phyloP scores from a whole-genome alignment of 2,329 filamentous ascomycete genomes.

The Davidsoniella eucalypti region DNA sequence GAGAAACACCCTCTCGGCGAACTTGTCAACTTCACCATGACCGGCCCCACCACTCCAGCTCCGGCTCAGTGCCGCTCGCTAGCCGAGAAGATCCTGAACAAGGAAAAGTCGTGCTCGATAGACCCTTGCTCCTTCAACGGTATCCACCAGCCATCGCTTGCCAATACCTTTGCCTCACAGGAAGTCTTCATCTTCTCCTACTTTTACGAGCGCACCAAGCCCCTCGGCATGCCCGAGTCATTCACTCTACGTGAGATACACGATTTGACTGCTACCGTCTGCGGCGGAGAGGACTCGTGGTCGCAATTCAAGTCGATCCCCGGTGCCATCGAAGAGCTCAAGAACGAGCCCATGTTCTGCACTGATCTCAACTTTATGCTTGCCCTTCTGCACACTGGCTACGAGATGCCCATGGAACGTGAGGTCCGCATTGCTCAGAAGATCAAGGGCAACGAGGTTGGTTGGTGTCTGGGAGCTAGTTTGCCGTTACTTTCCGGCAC shows the following conservation, averaged over 20 bases:
- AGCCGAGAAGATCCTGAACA: slow-evolving; percentile 79
- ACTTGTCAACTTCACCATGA: slow-evolving; percentile 63
- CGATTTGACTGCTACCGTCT: slow-evolving; percentile 71
- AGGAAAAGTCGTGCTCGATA: slow-evolving; percentile 65
- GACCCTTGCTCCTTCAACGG: slow-evolving; percentile 98
- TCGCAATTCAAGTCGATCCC: slow-evolving; percentile 58
- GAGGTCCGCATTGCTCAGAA: slow-evolving; percentile 99
- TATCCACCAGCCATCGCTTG: slow-evolving; percentile 79
- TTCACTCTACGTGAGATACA: slow-evolving; percentile 86
- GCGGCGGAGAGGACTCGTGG: slow-evolving; percentile 62
- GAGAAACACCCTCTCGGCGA: slow-evolving; percentile 48
- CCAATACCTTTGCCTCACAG: slow-evolving; percentile 80
- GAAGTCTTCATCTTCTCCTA: slow-evolving; percentile 96
- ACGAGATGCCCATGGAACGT: slow-evolving; percentile 92
- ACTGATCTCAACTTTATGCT: slow-evolving; percentile 95
- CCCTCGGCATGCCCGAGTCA: slow-evolving; percentile 93
- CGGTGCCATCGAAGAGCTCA: slow-evolving; percentile 63
- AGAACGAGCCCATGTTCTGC: slow-evolving; percentile 75
- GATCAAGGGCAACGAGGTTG: slow-evolving; percentile 90
- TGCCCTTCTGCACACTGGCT: slow-evolving; percentile 80
- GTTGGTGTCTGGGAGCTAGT: slow-evolving; percentile 94
- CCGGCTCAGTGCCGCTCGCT: slow-evolving; percentile 79
- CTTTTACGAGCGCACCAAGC: slow-evolving; percentile 89
- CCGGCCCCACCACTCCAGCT: slow-evolving; percentile 57
- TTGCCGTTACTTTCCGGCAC: slow-evolving; percentile 69